Evolutionary conservation across 176 grass and related monocot species (phyloP).

Genomic region (Zoysia pacifica): DNA sequence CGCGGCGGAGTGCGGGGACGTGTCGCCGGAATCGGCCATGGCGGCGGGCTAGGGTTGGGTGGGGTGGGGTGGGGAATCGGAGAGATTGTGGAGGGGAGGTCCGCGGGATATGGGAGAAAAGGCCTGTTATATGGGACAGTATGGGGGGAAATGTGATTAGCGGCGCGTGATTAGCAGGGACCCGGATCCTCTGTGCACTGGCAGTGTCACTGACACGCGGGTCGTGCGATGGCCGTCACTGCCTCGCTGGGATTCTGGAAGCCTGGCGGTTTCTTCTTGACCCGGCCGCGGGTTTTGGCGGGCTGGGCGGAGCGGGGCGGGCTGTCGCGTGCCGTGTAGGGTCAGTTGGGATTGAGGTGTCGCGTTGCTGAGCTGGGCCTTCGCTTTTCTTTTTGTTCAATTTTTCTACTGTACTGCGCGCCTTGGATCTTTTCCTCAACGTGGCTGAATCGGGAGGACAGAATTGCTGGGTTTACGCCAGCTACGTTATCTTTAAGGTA

Average conservation of each 20-base stretch:
- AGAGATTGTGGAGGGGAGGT: not conserved
- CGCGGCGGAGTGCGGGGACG: conserved; percentile 62
- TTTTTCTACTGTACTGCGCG: not conserved
- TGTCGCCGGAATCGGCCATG: conserved; percentile 75
- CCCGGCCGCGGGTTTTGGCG: conserved; percentile 24
- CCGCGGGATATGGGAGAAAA: not conserved
- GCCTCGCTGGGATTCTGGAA: conserved; percentile 23
- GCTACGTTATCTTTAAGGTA: not conserved
- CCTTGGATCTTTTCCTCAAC: conserved; percentile 1
- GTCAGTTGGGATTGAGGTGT: conserved; percentile 36
- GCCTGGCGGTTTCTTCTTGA: conserved; percentile 32
- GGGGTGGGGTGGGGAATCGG: conserved; percentile 31
- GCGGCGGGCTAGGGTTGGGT: conserved; percentile 55
- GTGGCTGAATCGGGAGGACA: too few species aligned
- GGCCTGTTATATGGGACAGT: conserved; percentile 38
- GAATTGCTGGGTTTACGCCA: not conserved
- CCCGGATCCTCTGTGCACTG: too few species aligned
- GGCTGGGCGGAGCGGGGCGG: not conserved
- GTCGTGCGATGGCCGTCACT: not conserved
- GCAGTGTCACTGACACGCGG: too few species aligned
- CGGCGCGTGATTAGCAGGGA: not conserved
- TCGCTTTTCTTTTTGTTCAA: not conserved
- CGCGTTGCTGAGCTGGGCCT: conserved; percentile 22
- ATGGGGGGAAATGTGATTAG: conserved; percentile 29
- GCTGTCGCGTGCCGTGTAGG: conserved; percentile 19